Conservation (phyloP, 441 rosid species). For the Erodium trifolium region DNA sequence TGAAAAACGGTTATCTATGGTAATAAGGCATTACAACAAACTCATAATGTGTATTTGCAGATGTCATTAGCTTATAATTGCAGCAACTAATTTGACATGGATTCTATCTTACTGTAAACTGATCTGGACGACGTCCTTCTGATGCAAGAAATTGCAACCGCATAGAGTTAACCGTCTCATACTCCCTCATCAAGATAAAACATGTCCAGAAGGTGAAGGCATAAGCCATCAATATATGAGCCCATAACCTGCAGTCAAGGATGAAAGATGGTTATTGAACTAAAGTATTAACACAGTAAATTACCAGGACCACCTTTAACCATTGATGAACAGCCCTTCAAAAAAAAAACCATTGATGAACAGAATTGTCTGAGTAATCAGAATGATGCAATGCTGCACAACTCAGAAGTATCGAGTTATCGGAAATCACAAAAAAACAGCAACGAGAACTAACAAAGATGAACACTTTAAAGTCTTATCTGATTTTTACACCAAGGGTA, state of each 20-base stretch:
- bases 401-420: background rate
- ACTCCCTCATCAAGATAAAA: conserved; percentile 69
- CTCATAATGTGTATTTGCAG: background rate
- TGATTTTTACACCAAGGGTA: background rate
- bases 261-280: background rate
- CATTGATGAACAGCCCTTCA: background rate
- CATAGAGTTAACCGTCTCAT: conserved; percentile 68
- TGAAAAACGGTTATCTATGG: background rate
- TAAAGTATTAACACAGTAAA: background rate
- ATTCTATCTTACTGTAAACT: conserved; percentile 53
- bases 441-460: background rate
- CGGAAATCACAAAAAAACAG: background rate
- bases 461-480: background rate
- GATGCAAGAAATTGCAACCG: conserved; percentile 79
- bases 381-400: background rate
- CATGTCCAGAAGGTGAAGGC: conserved; percentile 88
- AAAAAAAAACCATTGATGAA: background rate
- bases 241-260: conserved; percentile 54
- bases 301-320: background rate
- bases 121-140: conserved; percentile 85
- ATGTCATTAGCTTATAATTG: background rate
- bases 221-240: conserved; percentile 79
- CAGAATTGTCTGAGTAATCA: background rate
- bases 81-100: conserved; percentile 10
- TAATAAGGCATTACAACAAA: conserved; percentile 9